A percentile compares a stretch with the other conserved stretches of the same genome.
These are phyloP conservation scores for Casuarina cunninghamiana DNA, from an alignment of 306 rosid species.

Conservation along the genomic window DNA sequence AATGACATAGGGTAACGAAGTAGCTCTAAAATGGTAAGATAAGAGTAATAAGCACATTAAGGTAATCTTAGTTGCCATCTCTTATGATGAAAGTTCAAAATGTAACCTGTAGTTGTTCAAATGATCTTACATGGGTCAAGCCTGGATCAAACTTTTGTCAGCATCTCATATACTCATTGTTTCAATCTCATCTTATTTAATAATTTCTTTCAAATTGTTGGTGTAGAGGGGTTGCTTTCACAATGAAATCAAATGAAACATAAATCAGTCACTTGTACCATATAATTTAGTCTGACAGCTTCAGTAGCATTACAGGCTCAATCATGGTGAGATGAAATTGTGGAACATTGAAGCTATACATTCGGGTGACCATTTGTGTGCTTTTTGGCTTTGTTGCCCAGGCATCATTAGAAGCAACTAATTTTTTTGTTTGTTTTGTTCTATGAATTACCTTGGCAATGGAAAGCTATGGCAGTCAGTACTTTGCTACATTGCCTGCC, in stretches of 20 bases:
- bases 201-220: not conserved
- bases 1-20: too few species aligned
- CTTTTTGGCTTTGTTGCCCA: not conserved
- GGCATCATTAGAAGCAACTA: not conserved
- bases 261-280: not conserved
- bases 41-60: too few species aligned
- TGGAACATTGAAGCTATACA: not conserved
- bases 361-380: not conserved
- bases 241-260: not conserved
- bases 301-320: not conserved
- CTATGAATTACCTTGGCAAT: not conserved
- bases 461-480: not conserved
- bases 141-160: too few species aligned
- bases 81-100: too few species aligned
- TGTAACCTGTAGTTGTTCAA: too few species aligned
- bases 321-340: not conserved
- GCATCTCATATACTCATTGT: too few species aligned
- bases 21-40: too few species aligned
- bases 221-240: not conserved
- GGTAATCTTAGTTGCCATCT: not conserved
- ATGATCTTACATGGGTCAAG: too few species aligned
- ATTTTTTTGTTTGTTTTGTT: not conserved
- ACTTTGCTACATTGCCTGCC: not conserved
- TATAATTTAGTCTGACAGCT: not conserved
- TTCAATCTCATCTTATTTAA: not conserved